Evolutionary conservation across 2,329 filamentous ascomycete genomes (phyloP), one percentile per base, ranked within the genome.

Genomic region (Zymoseptoria passerinii): DNA sequence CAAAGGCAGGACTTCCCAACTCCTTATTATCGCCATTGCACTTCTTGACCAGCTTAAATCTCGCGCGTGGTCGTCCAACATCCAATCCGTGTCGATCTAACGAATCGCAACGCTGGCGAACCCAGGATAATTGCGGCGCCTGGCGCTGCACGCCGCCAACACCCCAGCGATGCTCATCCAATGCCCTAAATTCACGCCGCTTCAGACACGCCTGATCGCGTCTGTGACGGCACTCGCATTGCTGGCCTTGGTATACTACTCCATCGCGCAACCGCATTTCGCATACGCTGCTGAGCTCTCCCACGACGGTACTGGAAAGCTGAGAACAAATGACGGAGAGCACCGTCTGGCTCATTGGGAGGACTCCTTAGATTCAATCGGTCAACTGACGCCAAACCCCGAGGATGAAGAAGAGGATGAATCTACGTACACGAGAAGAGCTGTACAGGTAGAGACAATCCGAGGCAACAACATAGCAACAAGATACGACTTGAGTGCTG

Each of bases 131-230:
- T 48, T 28, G 60, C 60, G 58, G 61, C 59, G 61, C 62, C 48
- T 20, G 50, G 55, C 55, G 55, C 56, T 49, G 52, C 49, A 55
- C 35, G 16, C 51, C 27, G 27, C 49, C 27, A n/a, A 4, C 16
- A 27, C 49, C 16, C 16, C 48, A 23, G 63, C 53, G 28, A 70
- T 70, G 68, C 62, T 67, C 23, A 68, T 63, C 62, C 75, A 74
- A 69, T 75, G 74, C 66, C 73, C 73, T 29, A 76, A 85, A 73
- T 80, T 86, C 72, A 85, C 81, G 71, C 84, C 82, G 68, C 77
- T 89, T 65, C 88, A 89, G 77, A 87, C 85, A 75, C 86, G 87
- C 70, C 82, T 90, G 68, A 82, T 82, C 70, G 84, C 85, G 67
- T 88, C 86, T 58, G 71, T 87, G 55, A 77, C 81, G 67, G 83